Conservation (phyloP, 176 grass and related monocot genomes). For the Triticum monococcum region DNA sequence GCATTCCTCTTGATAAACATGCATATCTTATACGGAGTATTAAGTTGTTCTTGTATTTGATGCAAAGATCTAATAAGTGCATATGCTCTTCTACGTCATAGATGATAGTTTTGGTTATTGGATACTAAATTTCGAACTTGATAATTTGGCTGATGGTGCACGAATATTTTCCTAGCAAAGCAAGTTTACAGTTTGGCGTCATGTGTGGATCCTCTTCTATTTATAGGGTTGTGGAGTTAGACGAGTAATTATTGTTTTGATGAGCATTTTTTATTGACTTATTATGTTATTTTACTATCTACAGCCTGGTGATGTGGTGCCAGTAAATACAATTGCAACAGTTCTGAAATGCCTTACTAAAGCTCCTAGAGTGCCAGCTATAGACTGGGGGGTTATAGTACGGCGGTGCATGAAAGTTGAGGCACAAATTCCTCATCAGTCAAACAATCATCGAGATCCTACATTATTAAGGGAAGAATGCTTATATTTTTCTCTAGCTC, state of each 20-base stretch:
- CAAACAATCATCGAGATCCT: constrained; percentile 23
- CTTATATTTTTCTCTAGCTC: constrained; percentile 73
- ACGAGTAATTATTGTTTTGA: constrained; percentile 10
- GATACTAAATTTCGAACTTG: not conserved
- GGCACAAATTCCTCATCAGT: constrained; percentile 33
- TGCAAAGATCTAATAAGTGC: not conserved
- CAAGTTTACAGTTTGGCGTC: not conserved
- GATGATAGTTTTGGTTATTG: not conserved
- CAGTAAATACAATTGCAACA: constrained; percentile 59
- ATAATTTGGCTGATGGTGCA: constrained; percentile 1
- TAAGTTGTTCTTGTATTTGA: not conserved
- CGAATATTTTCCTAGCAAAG: not conserved
- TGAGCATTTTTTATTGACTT: constrained; percentile 7
- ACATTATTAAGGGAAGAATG: constrained; percentile 63
- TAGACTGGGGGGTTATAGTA: constrained; percentile 79
- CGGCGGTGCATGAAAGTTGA: constrained; percentile 75
- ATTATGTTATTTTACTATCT: constrained; percentile 28
- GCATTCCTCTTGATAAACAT: not conserved
- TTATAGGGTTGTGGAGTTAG: constrained; percentile 25
- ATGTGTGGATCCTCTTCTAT: not conserved
- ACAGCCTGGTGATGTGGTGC: constrained; percentile 40
- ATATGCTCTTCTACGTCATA: not conserved
- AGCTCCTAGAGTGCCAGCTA: constrained; percentile 71
- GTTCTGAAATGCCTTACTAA: constrained; percentile 82
- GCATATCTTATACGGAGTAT: not conserved